Evolutionary conservation across 83 land plant species (phyloP), one percentile per base, ranked within the genome.

Genomic region (Thuja plicata): DNA sequence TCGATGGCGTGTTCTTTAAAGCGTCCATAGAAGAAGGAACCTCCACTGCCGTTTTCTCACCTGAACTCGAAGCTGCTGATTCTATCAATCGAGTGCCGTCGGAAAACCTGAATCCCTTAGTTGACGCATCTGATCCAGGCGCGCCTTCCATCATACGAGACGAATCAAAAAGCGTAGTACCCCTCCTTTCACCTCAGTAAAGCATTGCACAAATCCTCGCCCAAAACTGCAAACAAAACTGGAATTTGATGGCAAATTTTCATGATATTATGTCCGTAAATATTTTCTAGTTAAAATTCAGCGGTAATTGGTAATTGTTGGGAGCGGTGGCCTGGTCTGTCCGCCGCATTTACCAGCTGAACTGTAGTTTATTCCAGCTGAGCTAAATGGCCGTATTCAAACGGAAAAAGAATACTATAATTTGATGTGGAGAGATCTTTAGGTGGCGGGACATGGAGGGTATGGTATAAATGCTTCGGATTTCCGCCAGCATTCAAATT

Each of bases 1-100:
- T 95, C 4, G 94, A 91, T 3, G 97, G 97, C 27, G 97, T 95
- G 85, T 95, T 95, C 90, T 92, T 94, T 90, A 95, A 34, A 77
- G 89, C 88, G 85, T 95, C 97, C 21, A 91, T 91, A 38, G 93
- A 37, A 76, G 60, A 30, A 37, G 79, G 88, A 35, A 38, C 32
- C 78, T 66, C 73, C 11, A 27, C 30, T 66, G 10, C 32, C 30
- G n/a, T 66, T 27, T 66, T 66, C 73, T 66, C 73, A 8, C 73
- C 32, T 66, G 73, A 66, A 2, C 73, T 66, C 30, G 30, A 66
- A 7, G 30, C 32, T 27, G 8, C 73, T 27, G 73, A 27, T 66
- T 66, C 73, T 2, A 3, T 16, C 19, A 16, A 54, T 66, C 73
- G 11, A 27, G 73, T 66, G 73, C 73, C 73, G 8, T 66, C 73